Base-by-base conservation (phyloP, 768 basidiomycete species). In the Trametes cinnabarina region DNA sequence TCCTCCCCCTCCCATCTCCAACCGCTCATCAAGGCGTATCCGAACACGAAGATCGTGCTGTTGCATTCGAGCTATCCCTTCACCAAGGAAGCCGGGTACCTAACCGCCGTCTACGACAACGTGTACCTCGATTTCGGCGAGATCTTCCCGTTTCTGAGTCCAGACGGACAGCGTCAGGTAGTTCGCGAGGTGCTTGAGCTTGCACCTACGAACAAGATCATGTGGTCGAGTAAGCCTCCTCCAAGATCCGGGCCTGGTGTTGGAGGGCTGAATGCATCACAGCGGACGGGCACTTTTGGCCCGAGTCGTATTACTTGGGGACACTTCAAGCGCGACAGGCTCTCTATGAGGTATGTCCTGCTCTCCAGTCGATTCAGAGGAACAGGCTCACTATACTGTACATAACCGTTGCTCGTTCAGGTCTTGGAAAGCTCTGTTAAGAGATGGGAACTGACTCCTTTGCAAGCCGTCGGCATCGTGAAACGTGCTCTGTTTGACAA, bases 41-140 rank as follows among this genome's bases (percentile, higher is more conserved):
- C 87, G 0, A 55, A 80, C 5, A 79, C 86, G 3, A 77, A 68
- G 5, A 80, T 92, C 56, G 82, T 92, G 19, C 76, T 92, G 15
- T 76, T 92, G 1, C 90, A 92, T 65, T 79, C 87, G 4, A 79
- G 84, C n/a, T 92, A 92, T 65, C 90, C 90, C 0, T 91, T 80
- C 68, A 87, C 83, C 4, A 80, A 85, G 40, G 90, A 92, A 56
- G 89, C 88, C 6, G 88, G 86, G 5, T 92, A 92, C 69, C 77
- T 92, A 48, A 77, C 87, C 0, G 75, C 88, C 0, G 81, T 87
- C 11, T 90, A 90, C 62, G 66, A 74, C 48, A 92, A 92, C 61
- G 89, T 90, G 11, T 91, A 80, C 65, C 73, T 91, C 43, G 90
- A 92, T 69, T 88, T 92, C 67, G 90, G 90, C 39, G 87, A 88